These are phyloP conservation scores for Citropsis articulata DNA, from an alignment of 345 rosid species.

Conservation along the genomic window DNA sequence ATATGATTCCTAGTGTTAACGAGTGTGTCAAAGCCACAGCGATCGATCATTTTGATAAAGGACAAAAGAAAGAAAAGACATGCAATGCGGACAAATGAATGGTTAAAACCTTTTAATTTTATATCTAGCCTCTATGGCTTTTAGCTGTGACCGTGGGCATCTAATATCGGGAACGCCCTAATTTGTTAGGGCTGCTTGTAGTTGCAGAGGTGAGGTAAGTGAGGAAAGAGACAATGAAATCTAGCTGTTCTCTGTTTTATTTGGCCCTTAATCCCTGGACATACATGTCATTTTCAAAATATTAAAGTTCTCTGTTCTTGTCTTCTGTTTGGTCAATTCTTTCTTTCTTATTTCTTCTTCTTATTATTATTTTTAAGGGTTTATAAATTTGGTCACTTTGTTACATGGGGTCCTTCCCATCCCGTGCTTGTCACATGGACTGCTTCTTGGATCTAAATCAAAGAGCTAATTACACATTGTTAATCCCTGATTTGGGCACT, in stretches of 20 bases:
- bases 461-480: background rate
- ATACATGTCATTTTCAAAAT: constrained; percentile 28
- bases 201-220: background rate
- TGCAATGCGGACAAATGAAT: constrained; percentile 12
- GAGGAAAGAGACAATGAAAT: constrained; percentile 28
- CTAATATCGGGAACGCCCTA: background rate
- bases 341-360: background rate
- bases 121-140: constrained; percentile 15
- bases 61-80: constrained; percentile 14
- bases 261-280: constrained; percentile 29
- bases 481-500: background rate
- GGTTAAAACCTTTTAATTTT: background rate
- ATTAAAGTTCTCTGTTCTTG: constrained; percentile 24
- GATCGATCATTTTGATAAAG: background rate
- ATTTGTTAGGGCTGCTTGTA: background rate
- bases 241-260: constrained; percentile 24
- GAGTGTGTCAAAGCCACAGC: background rate
- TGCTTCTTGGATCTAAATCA: background rate
- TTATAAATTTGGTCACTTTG: constrained; percentile 3
- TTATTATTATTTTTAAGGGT: background rate
- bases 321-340: constrained; percentile 32
- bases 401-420: background rate
- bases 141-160: background rate
- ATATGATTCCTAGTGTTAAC: background rate
- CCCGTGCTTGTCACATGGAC: background rate